phyloP scores from a whole-genome alignment of 345 rosid species.

The Rhodamnia argentea region DNA sequence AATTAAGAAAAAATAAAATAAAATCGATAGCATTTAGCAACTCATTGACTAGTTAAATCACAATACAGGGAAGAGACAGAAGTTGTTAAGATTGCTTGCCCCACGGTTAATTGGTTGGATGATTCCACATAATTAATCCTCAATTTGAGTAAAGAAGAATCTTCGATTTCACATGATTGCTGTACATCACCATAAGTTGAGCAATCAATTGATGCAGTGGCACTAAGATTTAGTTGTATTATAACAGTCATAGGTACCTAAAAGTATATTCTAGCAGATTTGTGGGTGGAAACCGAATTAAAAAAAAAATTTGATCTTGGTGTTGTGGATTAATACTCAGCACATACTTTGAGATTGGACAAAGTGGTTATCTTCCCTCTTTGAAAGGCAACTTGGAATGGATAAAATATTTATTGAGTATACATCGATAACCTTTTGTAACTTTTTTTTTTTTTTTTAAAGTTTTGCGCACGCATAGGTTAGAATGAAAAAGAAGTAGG shows the following conservation, averaged over 20 bases:
- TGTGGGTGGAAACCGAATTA: neutral
- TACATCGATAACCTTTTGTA: neutral
- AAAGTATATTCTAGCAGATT: neutral
- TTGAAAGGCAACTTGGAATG: neutral
- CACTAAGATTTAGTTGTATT: neutral
- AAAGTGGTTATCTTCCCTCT: neutral
- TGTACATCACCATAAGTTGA: neutral
- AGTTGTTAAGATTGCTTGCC: neutral
- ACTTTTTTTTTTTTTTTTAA: neutral
- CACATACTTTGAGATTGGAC: neutral
- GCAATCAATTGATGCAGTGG: neutral
- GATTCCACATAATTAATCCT: neutral
- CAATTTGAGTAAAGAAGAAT: neutral
- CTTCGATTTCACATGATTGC: neutral
- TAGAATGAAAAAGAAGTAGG: neutral
- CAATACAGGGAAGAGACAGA: neutral
- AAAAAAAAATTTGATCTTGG: neutral
- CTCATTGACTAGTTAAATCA: neutral
- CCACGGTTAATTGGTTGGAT: neutral
- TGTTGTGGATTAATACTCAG: neutral
- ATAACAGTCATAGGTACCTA: neutral
- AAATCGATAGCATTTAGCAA: neutral
- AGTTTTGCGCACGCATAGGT: neutral
- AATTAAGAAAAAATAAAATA: neutral
- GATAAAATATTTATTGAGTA: neutral